Evolutionary conservation across 139 green algal genomes (phyloP).

Genomic region (Micractinium sp.): DNA sequence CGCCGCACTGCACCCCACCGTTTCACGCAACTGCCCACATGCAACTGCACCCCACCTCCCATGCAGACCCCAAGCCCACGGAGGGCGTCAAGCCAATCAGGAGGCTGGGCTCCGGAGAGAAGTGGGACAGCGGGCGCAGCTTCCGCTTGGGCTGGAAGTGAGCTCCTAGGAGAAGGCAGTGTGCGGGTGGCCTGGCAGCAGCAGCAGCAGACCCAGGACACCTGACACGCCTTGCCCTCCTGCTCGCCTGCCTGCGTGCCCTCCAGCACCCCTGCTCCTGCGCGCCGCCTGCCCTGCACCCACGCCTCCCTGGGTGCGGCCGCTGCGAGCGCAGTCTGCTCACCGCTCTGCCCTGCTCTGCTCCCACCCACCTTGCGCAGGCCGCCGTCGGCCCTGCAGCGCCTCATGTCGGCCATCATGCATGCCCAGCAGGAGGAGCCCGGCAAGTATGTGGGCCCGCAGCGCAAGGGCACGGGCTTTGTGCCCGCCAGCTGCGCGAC

Average conservation of each 20-base stretch:
- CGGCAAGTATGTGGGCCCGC: neutral
- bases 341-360: neutral
- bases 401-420: slow-evolving; percentile 5
- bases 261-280: neutral
- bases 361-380: slow-evolving; percentile 23
- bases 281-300: too few relatives aligned
- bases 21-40: neutral
- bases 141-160: slow-evolving; percentile 33
- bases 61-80: slow-evolving; percentile 12
- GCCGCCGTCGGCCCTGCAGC: slow-evolving; percentile 5
- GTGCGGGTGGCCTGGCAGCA: neutral
- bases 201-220: neutral
- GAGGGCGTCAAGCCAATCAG: neutral
- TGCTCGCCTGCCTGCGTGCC: neutral
- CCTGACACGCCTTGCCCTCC: neutral
- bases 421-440: slow-evolving; percentile 15
- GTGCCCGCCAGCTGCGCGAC: neutral
- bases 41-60: too few relatives aligned
- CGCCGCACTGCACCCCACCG: neutral
- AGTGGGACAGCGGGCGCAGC: slow-evolving; percentile 33
- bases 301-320: too few relatives aligned
- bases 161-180: neutral
- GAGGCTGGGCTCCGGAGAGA: slow-evolving; percentile 26
- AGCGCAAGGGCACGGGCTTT: slow-evolving; percentile 26
- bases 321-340: neutral